A percentile compares a stretch with the other conserved stretches of the same genome.
phyloP scores from a whole-genome alignment of 169 alveolate species.

The Plasmodium falciparum region DNA sequence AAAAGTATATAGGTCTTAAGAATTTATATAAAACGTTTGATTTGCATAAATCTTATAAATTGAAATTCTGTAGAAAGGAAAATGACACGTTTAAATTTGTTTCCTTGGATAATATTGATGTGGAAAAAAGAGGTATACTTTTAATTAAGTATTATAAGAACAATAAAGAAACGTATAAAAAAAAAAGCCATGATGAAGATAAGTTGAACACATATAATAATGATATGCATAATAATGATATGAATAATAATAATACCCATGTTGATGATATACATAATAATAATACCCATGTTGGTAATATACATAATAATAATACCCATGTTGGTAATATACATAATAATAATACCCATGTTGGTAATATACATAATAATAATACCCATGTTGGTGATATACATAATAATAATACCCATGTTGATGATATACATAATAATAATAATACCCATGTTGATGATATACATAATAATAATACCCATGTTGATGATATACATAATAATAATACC shows the following conservation, averaged over 20 bases:
- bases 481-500: neutral
- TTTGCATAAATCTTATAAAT: conserved; percentile 36
- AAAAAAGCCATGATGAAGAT: too few relatives aligned
- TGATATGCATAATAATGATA: too few relatives aligned
- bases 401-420: too few relatives aligned
- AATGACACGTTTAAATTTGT: conserved; percentile 25
- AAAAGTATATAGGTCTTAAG: conserved; percentile 46
- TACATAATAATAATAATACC: conserved; percentile 1
- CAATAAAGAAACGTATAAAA: neutral
- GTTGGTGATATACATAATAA: conserved; percentile 22
- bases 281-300: too few relatives aligned
- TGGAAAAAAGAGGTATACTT: conserved; percentile 26
- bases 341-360: neutral
- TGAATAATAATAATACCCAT: neutral
- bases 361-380: neutral
- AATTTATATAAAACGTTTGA: conserved; percentile 47
- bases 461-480: neutral
- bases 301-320: too few relatives aligned
- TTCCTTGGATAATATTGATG: conserved; percentile 10
- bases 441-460: neutral
- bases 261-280: neutral
- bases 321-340: too few relatives aligned
- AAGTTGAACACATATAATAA: too few relatives aligned
- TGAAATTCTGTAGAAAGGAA: conserved; percentile 36
- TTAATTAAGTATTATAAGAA: conserved; percentile 18